Conservation (phyloP, 1,284 basidiomycete species). For the Vanrija pseudolonga region DNA sequence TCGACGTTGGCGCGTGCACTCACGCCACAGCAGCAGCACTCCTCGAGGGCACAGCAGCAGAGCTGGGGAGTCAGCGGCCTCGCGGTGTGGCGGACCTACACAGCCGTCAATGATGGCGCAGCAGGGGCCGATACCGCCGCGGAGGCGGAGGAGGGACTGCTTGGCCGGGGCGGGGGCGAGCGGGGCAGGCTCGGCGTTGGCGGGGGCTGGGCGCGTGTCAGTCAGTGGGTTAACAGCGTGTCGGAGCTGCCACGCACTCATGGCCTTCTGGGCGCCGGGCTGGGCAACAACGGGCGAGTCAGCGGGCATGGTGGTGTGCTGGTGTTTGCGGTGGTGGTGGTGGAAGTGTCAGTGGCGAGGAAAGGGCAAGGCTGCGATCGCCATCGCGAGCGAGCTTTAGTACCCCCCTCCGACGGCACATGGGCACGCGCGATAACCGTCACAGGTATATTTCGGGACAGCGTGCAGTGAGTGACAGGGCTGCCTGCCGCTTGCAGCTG, state of each 20-base stretch:
- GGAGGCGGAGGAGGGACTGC: constrained; percentile 2
- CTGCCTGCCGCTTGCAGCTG: too few relatives aligned
- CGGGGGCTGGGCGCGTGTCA: not conserved
- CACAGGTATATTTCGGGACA: too few relatives aligned
- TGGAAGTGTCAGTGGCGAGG: too few relatives aligned
- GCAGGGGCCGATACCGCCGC: constrained; percentile 11
- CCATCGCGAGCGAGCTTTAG: too few relatives aligned
- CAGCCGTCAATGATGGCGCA: constrained; percentile 8
- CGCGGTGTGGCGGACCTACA: not conserved
- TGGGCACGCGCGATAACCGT: too few relatives aligned
- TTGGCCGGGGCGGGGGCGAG: not conserved
- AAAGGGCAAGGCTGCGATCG: too few relatives aligned
- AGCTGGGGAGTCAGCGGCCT: not conserved
- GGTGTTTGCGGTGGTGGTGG: too few relatives aligned
- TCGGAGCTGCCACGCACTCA: not conserved
- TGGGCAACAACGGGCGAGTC: not conserved
- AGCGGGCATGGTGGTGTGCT: not conserved
- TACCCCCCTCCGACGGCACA: too few relatives aligned
- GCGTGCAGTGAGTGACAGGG: too few relatives aligned
- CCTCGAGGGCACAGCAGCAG: constrained; percentile 16
- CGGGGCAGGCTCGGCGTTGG: not conserved
- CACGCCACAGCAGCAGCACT: constrained; percentile 13
- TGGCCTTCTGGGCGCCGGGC: not conserved
- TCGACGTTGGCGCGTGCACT: not conserved
- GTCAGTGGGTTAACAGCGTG: too few relatives aligned